Base-by-base conservation (phyloP, 495 filamentous ascomycete genomes). In the Glarea lozoyensis region DNA sequence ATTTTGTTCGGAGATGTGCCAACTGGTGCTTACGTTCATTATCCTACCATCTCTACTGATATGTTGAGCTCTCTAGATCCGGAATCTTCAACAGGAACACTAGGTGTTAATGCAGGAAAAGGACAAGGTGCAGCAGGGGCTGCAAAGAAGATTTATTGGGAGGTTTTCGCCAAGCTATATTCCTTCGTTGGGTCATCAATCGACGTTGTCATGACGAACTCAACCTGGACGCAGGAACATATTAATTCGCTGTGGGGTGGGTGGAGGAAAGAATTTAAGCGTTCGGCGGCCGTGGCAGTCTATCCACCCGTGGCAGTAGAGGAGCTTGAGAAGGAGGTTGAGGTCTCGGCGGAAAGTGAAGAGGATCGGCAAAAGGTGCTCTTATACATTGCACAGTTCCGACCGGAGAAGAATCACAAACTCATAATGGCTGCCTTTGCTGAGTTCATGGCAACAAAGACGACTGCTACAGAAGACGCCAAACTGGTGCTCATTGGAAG, bases 31-130 rank as follows among this genome's bases (percentile, higher is more conserved):
- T 98, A 98, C 56, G 89, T 98, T 2, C 92, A 98, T 61, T 98
- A 96, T 58, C 92, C 92, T 4, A 96, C 92, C 34, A 98, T 98
- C 35, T 95, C 88, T 4, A 98, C 90, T 23, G 93, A 98, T 60
- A 98, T 98, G 92, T 80, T 98, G 4, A 70, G 69, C 30, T 87
- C 86, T 15, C 79, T 98, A 10, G 73, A 87, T 44, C 75, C 84
- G 11, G 59, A 61, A 20, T 65, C 65, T 9, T 27, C 49, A 9
- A 71, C 64, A 17, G 80, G 73, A n/a, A 61, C 68, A 7, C 79
- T 88, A 47, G 90, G 88, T 4, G 66, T 92, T 39, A 88, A 96
- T 58, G 85, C 87, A 5, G 88, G 88, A 22, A 69, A 79, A 22
- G 88, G 88, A 4, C 70, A 62, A 29, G 88, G 88, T 2, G 38